Conservation (phyloP, 2,329 filamentous ascomycete genomes). For the Trichocomaceae sp. region DNA sequence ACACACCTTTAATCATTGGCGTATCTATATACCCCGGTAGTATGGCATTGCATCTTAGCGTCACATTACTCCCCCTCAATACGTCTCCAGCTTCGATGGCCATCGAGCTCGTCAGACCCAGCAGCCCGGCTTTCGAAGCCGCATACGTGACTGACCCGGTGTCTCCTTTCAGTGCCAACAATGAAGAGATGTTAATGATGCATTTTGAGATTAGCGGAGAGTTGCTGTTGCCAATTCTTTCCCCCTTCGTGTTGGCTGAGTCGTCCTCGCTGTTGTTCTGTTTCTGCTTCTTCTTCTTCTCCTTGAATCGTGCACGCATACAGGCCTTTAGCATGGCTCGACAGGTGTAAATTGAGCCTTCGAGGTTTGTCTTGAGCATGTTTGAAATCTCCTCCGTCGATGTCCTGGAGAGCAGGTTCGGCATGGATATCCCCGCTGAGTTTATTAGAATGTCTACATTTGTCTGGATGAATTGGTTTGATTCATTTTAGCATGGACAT, state of each 20-base stretch:
- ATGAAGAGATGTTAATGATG: slow-evolving; percentile 75
- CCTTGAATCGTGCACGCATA: slow-evolving; percentile 26
- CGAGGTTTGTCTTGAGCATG: slow-evolving; percentile 64
- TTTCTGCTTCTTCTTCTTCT: slow-evolving; percentile 15
- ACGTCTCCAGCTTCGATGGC: slow-evolving; percentile 28
- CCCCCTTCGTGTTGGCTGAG: slow-evolving; percentile 37
- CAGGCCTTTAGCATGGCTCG: slow-evolving; percentile 32
- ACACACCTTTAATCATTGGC: slow-evolving; percentile 57
- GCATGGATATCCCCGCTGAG: slow-evolving; percentile 67
- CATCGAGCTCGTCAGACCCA: slow-evolving; percentile 49
- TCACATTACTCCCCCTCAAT: slow-evolving; percentile 52
- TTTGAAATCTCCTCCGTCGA: slow-evolving; percentile 45
- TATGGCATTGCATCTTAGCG: slow-evolving; percentile 70
- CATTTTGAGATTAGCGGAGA: slow-evolving; percentile 50
- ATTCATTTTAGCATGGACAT: not conserved
- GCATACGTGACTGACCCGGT: slow-evolving; percentile 67
- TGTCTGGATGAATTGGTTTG: slow-evolving; percentile 19
- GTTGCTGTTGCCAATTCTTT: slow-evolving; percentile 37
- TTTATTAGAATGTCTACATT: slow-evolving; percentile 63
- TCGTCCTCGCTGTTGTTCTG: too few species aligned
- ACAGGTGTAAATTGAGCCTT: slow-evolving; percentile 37
- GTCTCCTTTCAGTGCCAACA: slow-evolving; percentile 64
- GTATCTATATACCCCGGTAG: slow-evolving; percentile 78
- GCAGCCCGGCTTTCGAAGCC: slow-evolving; percentile 71
- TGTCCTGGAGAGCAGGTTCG: slow-evolving; percentile 55